Conservation (phyloP, 1,139 yeast genomes). For the Pichia sp. region DNA sequence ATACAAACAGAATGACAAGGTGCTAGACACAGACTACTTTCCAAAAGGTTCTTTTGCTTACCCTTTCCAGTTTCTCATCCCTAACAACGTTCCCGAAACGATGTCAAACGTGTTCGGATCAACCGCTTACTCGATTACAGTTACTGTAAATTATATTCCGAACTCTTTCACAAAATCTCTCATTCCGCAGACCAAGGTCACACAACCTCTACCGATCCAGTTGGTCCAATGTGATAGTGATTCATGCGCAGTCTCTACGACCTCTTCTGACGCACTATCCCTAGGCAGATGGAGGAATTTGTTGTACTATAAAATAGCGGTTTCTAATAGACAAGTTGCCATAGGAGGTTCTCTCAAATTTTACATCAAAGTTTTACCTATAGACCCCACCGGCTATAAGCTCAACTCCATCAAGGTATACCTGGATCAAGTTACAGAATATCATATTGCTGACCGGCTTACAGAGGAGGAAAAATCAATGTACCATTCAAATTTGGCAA, state of each 20-base stretch:
- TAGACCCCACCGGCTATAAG: conserved; percentile 17
- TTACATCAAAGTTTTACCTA: conserved; percentile 26
- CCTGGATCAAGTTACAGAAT: conserved; percentile 21
- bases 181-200: not conserved
- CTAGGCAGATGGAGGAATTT: conserved; percentile 32
- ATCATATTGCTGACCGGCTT: conserved; percentile 6
- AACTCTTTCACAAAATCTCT: conserved; percentile 7
- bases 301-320: conserved; percentile 23
- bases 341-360: conserved; percentile 21
- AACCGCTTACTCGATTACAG: conserved; percentile 13
- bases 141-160: conserved; percentile 9
- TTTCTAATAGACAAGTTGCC: conserved; percentile 20
- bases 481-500: conserved; percentile 10
- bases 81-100: conserved; percentile 17
- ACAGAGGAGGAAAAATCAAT: not conserved
- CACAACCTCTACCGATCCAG: conserved; percentile 11
- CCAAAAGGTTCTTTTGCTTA: conserved; percentile 17
- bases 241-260: not conserved
- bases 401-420: conserved; percentile 15
- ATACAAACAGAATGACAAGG: conserved; percentile 15
- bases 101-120: conserved; percentile 18
- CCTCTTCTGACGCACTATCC: conserved; percentile 21
- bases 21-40: conserved; percentile 14
- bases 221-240: conserved; percentile 19
- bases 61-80: conserved; percentile 19